phyloP scores from a whole-genome alignment of 148 eudicot species.

The Bassia scoparia region DNA sequence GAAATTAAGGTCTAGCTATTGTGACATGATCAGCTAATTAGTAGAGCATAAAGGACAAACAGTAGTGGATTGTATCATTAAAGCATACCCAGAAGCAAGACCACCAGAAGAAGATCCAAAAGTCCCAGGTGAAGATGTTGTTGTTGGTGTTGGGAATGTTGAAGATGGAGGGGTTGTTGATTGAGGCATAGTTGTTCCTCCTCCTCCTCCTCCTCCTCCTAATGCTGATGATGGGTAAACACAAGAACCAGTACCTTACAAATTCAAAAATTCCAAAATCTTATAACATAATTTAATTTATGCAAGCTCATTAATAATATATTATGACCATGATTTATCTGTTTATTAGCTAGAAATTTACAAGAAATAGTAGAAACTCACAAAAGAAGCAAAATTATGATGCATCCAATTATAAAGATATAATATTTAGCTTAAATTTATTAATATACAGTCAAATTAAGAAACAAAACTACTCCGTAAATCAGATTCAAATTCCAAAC shows the following conservation, averaged over 20 bases:
- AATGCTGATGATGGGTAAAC: slow-evolving; percentile 43
- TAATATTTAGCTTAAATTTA: too few relatives aligned
- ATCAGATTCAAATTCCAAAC: too few relatives aligned
- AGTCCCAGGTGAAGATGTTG: slow-evolving; percentile 38
- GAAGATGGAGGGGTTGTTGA: slow-evolving; percentile 26
- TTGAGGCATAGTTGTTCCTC: slow-evolving; percentile 30
- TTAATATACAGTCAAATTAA: too few relatives aligned
- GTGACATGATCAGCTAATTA: background rate
- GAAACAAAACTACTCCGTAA: too few relatives aligned
- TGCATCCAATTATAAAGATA: too few relatives aligned
- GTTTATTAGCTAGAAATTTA: too few relatives aligned
- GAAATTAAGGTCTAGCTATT: too few relatives aligned
- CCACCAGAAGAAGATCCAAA: slow-evolving; percentile 27
- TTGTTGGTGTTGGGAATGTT: slow-evolving; percentile 32
- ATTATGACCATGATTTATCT: background rate
- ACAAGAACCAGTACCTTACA: slow-evolving; percentile 86
- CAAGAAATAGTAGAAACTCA: too few relatives aligned
- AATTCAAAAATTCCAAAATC: slow-evolving; percentile 9
- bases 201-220: slow-evolving; percentile 22
- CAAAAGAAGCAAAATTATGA: too few relatives aligned
- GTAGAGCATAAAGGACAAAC: background rate
- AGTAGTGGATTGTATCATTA: slow-evolving; percentile 21
- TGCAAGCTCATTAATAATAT: background rate
- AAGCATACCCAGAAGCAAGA: slow-evolving; percentile 27
- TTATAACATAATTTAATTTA: background rate